Evolutionary conservation across 2,329 filamentous ascomycete genomes (phyloP), one percentile per base, ranked within the genome.

Genomic region (Beauveria sp.): DNA sequence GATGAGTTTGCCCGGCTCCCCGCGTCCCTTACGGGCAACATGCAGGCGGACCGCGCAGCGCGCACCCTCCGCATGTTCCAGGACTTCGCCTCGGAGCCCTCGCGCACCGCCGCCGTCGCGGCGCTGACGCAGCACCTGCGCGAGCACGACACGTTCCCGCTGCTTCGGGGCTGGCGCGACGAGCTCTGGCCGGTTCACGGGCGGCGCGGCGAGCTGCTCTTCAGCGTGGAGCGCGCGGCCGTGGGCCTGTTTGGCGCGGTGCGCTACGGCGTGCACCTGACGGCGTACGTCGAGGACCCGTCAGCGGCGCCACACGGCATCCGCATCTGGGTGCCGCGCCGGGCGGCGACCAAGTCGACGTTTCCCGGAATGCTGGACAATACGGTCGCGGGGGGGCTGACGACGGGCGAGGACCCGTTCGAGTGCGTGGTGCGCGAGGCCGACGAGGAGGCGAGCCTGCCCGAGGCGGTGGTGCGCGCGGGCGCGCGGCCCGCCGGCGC

Each of bases 351-450:
- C 62, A 99, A 98, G 78, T 85, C 90, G 66, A 97, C 92, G 0
- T 99, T 93, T 70, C 88, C 89, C 0, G 83, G 89, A n/a, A 93
- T 97, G 83, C 79, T 99, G 66, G 95, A 99, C 74, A 99, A 98
- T 73, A 92, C 92, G 1, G 95, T 96, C 7, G 95, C 93, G 0
- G 83, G 83, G n/a, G 83, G 76, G 0, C 86, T 98, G 66, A 86
- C 88, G 72, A 90, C 90, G 0, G 89, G 87, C 16, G 93, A 97
- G 72, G 81, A 81, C 24, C 89, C 90, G 0, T 88, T 92, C 54
- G 91, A 93, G 70, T 91, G 89, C 71, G 77, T 96, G 58, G 81
- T 97, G 22, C 85, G 93, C 59, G 95, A 99, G 75, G 88, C 88
- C 3, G 87, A 87, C 65, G 95, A 99, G 75, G 95, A 99, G 72